Conservation (phyloP, 441 rosid genomes). For the Mallotus repandus region DNA sequence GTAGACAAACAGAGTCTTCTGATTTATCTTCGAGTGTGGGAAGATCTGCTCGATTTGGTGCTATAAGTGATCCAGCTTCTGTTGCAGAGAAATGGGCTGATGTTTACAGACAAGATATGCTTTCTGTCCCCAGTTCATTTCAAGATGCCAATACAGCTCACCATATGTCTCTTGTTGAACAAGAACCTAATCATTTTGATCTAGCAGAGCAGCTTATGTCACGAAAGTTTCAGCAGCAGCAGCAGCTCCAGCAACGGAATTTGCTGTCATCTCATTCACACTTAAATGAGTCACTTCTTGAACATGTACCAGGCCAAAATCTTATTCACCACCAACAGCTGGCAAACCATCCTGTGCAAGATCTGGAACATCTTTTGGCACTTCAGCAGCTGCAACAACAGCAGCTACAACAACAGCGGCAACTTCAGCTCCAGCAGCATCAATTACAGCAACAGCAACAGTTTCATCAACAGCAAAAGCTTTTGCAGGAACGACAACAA, state of each 20-base stretch:
- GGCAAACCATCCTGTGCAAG: conserved; percentile 38
- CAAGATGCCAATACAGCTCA: conserved; percentile 48
- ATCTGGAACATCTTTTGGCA: conserved; percentile 51
- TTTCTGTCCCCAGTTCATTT: conserved; percentile 41
- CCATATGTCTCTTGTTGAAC: conserved; percentile 49
- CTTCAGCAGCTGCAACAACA: conserved; percentile 49
- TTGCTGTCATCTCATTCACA: conserved; percentile 31
- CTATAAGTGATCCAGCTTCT: conserved; percentile 45
- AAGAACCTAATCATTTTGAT: conserved; percentile 49
- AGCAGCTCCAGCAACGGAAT: conserved; percentile 38
- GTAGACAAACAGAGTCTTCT: conserved; percentile 45
- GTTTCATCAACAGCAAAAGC: conserved; percentile 58
- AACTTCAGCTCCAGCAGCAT: conserved; percentile 41
- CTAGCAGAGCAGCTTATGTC: conserved; percentile 52
- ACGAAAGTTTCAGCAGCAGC: conserved; percentile 50
- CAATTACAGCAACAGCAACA: conserved; percentile 49
- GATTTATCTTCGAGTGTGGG: conserved; percentile 37
- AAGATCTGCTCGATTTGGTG: conserved; percentile 39
- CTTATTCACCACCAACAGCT: conserved; percentile 37
- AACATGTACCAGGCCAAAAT: conserved; percentile 37
- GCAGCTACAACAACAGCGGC: conserved; percentile 28
- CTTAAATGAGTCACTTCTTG: conserved; percentile 35
- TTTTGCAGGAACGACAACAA: conserved; percentile 65
- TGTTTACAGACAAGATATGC: conserved; percentile 44
- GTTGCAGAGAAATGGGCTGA: conserved; percentile 52